These are phyloP conservation scores for Botryotinia convoluta DNA, from an alignment of 2,329 filamentous ascomycete species.

Conservation along the genomic window DNA sequence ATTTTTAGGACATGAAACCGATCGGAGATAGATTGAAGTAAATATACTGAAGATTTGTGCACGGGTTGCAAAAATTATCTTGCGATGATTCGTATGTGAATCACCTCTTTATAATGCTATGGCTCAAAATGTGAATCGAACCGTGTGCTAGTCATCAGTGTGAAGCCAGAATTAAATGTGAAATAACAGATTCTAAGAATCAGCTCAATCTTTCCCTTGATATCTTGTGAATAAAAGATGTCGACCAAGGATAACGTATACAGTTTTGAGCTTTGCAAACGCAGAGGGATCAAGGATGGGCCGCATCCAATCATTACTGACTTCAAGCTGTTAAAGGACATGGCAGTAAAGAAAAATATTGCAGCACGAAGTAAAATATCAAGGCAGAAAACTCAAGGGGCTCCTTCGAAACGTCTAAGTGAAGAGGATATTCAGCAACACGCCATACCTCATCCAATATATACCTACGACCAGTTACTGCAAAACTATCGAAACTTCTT, in stretches of 20 bases:
- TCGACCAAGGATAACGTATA: not conserved
- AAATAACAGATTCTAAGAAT: not conserved
- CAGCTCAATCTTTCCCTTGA: not conserved
- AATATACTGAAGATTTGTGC: not conserved
- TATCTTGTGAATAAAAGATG: not conserved
- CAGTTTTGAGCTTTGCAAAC: constrained; percentile 18
- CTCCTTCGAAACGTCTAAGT: not conserved
- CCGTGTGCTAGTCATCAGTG: not conserved
- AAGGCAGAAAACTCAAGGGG: not conserved
- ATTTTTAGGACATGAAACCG: not conserved
- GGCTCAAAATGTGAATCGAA: not conserved
- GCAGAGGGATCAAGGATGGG: not conserved
- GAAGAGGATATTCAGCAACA: not conserved
- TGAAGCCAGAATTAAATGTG: not conserved
- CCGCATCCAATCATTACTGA: constrained; percentile 16
- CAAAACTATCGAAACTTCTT: constrained; percentile 26
- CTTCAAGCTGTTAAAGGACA: not conserved
- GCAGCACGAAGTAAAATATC: not conserved
- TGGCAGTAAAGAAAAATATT: not conserved
- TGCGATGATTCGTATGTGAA: not conserved
- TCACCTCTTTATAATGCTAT: not conserved
- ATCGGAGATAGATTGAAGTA: not conserved
- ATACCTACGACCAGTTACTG: constrained; percentile 23
- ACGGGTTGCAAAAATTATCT: not conserved
- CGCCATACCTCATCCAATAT: not conserved